Conservation (phyloP, 2,329 filamentous ascomycete genomes). For the Calonectria pteridis region DNA sequence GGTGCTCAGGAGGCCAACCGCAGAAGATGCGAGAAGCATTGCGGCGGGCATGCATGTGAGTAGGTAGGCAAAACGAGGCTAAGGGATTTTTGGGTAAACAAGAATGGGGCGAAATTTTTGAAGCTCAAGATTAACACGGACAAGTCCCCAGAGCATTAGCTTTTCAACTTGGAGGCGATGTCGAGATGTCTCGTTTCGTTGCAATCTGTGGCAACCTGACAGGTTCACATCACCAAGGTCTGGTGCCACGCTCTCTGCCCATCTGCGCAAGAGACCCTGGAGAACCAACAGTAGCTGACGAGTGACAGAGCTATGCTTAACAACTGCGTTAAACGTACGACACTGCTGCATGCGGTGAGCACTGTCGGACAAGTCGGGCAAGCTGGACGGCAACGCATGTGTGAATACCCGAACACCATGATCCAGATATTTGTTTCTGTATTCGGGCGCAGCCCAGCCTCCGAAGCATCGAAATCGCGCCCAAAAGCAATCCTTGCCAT, state of each 20-base stretch:
- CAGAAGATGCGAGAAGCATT: neutral
- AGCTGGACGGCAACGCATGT: neutral
- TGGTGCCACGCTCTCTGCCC: neutral
- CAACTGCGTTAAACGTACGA: neutral
- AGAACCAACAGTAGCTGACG: neutral
- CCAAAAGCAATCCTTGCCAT: neutral
- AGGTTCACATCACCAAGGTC: neutral
- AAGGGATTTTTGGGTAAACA: neutral
- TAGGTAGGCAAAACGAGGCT: neutral
- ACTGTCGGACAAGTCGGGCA: neutral
- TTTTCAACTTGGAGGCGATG: neutral
- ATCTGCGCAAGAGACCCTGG: neutral
- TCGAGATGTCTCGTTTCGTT: neutral
- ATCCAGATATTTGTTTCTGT: neutral
- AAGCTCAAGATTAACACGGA: neutral
- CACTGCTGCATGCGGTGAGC: neutral
- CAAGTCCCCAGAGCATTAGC: neutral
- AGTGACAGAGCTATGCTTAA: neutral
- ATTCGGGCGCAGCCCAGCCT: neutral
- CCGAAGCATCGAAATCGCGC: neutral
- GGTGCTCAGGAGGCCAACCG: neutral
- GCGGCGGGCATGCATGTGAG: neutral
- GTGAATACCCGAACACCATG: neutral
- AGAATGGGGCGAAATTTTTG: neutral
- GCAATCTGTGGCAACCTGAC: neutral